phyloP scores from a whole-genome alignment of 1,284 basidiomycete species.

The Boletellus dicymbophilus region DNA sequence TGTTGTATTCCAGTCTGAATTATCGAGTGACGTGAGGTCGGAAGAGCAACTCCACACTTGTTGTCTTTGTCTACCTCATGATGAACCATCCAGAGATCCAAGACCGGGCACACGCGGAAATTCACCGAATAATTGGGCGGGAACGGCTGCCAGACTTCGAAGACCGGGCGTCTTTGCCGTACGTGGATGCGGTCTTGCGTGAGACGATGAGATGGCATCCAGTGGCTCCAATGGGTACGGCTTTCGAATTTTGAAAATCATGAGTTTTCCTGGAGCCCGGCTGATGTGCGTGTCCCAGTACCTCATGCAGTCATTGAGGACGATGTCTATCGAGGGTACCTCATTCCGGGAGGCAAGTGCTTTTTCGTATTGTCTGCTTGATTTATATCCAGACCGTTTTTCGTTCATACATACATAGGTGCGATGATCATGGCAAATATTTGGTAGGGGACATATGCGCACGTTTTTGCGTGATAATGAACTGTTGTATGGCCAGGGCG shows the following conservation, averaged over 20 bases:
- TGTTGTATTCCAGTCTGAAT: background rate
- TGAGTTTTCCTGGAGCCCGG: background rate
- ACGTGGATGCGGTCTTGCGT: slow-evolving; percentile 38
- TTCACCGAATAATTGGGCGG: slow-evolving; percentile 38
- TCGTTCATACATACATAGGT: no score
- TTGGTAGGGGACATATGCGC: slow-evolving; percentile 12
- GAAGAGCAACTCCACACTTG: slow-evolving; percentile 16
- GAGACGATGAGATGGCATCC: slow-evolving; percentile 35
- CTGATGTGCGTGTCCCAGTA: background rate
- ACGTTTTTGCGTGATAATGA: background rate
- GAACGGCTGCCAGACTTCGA: slow-evolving; percentile 41
- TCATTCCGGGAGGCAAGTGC: slow-evolving; percentile 20
- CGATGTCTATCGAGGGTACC: slow-evolving; percentile 24
- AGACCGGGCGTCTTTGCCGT: slow-evolving; percentile 39
- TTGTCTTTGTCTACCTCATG: slow-evolving; percentile 37
- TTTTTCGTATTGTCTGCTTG: background rate
- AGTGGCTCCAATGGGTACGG: slow-evolving; percentile 18
- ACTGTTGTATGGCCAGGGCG: slow-evolving; percentile 15
- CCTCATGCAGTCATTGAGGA: slow-evolving; percentile 18
- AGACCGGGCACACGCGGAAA: slow-evolving; percentile 37
- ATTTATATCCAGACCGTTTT: no score
- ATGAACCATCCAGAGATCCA: slow-evolving; percentile 36
- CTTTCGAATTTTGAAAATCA: background rate
- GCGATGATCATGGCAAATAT: slow-evolving; percentile 15
- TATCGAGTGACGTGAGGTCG: background rate